Evolutionary conservation across 2,329 filamentous ascomycete genomes (phyloP).

Genomic region (Stemphylium lycopersici): DNA sequence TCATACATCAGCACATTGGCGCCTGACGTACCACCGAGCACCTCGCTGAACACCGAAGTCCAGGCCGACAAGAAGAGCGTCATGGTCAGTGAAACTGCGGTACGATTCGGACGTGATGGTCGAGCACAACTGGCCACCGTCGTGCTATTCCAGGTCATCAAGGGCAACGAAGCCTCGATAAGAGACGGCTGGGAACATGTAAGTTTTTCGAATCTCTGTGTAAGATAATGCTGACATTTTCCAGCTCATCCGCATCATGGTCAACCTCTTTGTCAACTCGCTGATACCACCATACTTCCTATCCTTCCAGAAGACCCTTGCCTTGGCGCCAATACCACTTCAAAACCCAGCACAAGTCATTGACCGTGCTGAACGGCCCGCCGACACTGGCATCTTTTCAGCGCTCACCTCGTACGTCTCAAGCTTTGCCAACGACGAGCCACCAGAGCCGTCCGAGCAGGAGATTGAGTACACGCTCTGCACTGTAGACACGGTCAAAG

Average conservation of each 20-base stretch:
- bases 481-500: slow-evolving; percentile 91
- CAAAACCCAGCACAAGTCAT: slow-evolving; percentile 92
- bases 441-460: slow-evolving; percentile 95
- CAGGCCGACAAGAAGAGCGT: slow-evolving; percentile 90
- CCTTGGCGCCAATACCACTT: slow-evolving; percentile 81
- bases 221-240: slow-evolving; percentile 48
- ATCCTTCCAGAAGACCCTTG: slow-evolving; percentile 67
- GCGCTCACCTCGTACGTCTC: slow-evolving; percentile 96
- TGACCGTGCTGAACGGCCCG: slow-evolving; percentile 78
- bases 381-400: slow-evolving; percentile 86
- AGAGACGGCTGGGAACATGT: slow-evolving; percentile 79
- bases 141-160: slow-evolving; percentile 91
- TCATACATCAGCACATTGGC: slow-evolving; percentile 89
- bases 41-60: slow-evolving; percentile 90
- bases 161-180: slow-evolving; percentile 80
- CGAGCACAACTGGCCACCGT: slow-evolving; percentile 92
- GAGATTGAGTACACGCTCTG: slow-evolving; percentile 95
- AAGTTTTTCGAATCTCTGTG: slow-evolving; percentile 46
- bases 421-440: slow-evolving; percentile 98
- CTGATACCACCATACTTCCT: slow-evolving; percentile 82
- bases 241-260: slow-evolving; percentile 86
- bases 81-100: slow-evolving; percentile 98
- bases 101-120: slow-evolving; percentile 92
- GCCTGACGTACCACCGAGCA: slow-evolving; percentile 77
- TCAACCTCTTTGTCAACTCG: slow-evolving; percentile 96